Percentiles rank a stretch among this genome's conserved stretches.
Evolutionary conservation across 2,329 filamentous ascomycete species (phyloP).

Genomic region (Neonectria magnoliae): DNA sequence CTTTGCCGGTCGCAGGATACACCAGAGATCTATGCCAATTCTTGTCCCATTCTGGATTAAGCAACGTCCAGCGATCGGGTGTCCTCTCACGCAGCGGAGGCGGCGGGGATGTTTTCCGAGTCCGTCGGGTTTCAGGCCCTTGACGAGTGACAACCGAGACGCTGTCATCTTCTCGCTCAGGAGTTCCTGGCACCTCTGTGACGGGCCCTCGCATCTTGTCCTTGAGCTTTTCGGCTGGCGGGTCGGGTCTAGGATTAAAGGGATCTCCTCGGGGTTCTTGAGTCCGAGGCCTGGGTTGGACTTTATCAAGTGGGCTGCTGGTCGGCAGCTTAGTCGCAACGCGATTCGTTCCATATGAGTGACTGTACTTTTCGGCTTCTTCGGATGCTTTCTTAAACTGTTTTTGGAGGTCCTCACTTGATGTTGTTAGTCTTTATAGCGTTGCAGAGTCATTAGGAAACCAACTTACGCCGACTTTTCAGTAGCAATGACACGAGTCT

Average conservation of each 20-base stretch:
- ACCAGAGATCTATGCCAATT: constrained; percentile 68
- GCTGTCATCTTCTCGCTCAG: constrained; percentile 11
- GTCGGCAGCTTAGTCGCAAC: not conserved
- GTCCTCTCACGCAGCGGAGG: constrained; percentile 20
- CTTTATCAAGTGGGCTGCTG: not conserved
- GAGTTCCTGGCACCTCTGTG: not conserved
- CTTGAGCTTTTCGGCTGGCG: constrained; percentile 36
- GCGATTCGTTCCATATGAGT: not conserved
- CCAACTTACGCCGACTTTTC: constrained; percentile 26
- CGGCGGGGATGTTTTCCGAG: constrained; percentile 34
- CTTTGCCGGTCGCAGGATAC: constrained; percentile 67
- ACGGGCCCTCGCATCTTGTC: constrained; percentile 37
- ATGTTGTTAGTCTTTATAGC: constrained; percentile 13
- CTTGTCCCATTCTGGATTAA: constrained; percentile 61
- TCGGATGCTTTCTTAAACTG: constrained; percentile 13
- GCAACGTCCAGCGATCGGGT: constrained; percentile 58
- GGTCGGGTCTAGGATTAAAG: constrained; percentile 21
- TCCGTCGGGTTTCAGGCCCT: constrained; percentile 39
- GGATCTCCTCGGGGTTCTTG: constrained; percentile 13
- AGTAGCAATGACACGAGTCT: not conserved
- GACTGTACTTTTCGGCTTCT: constrained; percentile 8
- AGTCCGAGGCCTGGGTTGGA: not conserved
- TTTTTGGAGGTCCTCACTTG: constrained; percentile 27
- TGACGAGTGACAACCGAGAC: constrained; percentile 16
- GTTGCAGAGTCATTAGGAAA: not conserved